A percentile compares a stretch with the other conserved stretches of the same genome.
These are phyloP conservation scores for Aspergillus pseudoglaucus DNA, from an alignment of 2,329 filamentous ascomycete species.

Conservation along the genomic window DNA sequence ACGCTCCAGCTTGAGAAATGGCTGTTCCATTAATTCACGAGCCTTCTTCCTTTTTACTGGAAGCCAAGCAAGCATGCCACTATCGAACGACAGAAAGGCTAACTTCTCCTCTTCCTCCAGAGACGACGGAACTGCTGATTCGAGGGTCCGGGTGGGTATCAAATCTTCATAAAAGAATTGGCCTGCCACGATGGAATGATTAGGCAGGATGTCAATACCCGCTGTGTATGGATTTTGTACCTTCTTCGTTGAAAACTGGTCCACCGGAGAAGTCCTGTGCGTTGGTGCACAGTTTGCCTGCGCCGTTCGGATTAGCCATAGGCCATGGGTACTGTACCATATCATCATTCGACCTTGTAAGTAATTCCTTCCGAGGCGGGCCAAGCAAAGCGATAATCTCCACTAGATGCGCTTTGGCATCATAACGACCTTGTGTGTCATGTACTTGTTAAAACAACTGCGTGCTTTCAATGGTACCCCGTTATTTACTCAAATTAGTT, in stretches of 20 bases:
- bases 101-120: constrained; percentile 23
- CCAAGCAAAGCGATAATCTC: constrained; percentile 40
- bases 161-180: constrained; percentile 26
- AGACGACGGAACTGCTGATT: constrained; percentile 17
- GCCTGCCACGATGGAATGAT: constrained; percentile 22
- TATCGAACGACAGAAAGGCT: constrained; percentile 24
- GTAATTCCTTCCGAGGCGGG: constrained; percentile 29
- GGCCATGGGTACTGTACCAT: constrained; percentile 26
- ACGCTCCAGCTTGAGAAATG: no score
- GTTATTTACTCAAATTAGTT: constrained; percentile 17
- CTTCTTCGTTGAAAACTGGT: constrained; percentile 31
- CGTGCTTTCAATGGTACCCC: constrained; percentile 32
- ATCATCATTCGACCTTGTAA: constrained; percentile 25
- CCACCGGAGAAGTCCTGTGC: constrained; percentile 30
- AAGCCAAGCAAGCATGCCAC: constrained; percentile 27
- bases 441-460: constrained; percentile 32
- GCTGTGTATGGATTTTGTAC: constrained; percentile 15
- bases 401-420: constrained; percentile 33
- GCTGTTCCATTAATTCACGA: constrained; percentile 21
- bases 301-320: constrained; percentile 21
- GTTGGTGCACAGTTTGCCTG: constrained; percentile 24
- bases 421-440: constrained; percentile 28
- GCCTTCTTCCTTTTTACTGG: constrained; percentile 22
- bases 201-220: constrained; percentile 8
- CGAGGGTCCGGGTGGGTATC: constrained; percentile 26